Evolutionary conservation across 495 filamentous ascomycete genomes (phyloP).

Genomic region (Umbilicaria muhlenbergii): DNA sequence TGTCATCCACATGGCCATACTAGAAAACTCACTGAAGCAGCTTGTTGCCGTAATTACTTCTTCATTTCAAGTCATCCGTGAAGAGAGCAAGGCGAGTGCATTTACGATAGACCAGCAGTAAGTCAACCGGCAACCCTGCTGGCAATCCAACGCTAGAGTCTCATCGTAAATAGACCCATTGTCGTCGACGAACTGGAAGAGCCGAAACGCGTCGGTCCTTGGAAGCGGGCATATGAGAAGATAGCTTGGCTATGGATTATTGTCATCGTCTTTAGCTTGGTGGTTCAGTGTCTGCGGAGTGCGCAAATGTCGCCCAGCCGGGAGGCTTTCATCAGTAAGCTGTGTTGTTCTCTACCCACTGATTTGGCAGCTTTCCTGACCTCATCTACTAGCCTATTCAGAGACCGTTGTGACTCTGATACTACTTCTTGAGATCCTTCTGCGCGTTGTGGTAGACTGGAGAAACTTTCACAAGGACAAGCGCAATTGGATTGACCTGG

Average conservation of each 20-base stretch:
- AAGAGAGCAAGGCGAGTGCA: constrained; percentile 86
- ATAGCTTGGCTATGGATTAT: constrained; percentile 66
- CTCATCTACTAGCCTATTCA: constrained; percentile 19
- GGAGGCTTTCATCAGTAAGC: constrained; percentile 30
- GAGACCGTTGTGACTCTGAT: constrained; percentile 66
- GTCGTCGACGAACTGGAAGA: constrained; percentile 23
- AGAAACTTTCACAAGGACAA: constrained; percentile 55
- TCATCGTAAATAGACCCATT: constrained; percentile 6
- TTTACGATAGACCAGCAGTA: constrained; percentile 66
- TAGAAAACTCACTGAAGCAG: constrained; percentile 7
- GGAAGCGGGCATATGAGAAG: constrained; percentile 58
- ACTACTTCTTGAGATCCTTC: constrained; percentile 67
- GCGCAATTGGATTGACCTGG: constrained; percentile 66
- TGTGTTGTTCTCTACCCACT: neutral
- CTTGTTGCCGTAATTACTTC: constrained; percentile 97
- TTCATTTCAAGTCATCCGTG: constrained; percentile 94
- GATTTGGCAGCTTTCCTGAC: constrained; percentile 27
- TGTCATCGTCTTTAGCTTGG: constrained; percentile 61
- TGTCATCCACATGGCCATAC: neutral
- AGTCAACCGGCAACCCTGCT: constrained; percentile 15
- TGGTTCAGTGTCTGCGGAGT: constrained; percentile 61
- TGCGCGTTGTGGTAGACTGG: constrained; percentile 68
- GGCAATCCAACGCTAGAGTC: neutral
- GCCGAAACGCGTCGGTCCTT: constrained; percentile 28
- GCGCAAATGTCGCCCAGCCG: constrained; percentile 48